Conservation (phyloP, 2,329 filamentous ascomycete genomes). For the Chaetomium globosum region DNA sequence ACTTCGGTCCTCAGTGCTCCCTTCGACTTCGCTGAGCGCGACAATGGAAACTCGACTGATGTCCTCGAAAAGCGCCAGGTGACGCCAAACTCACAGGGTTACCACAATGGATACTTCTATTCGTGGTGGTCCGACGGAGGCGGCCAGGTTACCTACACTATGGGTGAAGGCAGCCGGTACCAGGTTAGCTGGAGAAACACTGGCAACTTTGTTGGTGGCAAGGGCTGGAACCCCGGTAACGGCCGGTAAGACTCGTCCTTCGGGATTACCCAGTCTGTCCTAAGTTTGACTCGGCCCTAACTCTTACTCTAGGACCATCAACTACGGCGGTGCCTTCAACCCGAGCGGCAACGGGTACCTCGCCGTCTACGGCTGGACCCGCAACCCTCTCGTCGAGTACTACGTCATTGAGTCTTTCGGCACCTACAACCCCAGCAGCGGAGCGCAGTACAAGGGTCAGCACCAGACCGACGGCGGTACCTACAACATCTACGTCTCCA, state of each 20-base stretch:
- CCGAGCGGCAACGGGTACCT: conserved; percentile 53
- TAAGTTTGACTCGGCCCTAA: not conserved
- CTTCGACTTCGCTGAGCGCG: conserved; percentile 41
- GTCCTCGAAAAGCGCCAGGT: conserved; percentile 36
- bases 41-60: conserved; percentile 31
- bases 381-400: conserved; percentile 39
- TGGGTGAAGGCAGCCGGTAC: conserved; percentile 53
- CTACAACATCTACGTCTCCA: conserved; percentile 43
- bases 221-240: conserved; percentile 52
- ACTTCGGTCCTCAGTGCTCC: conserved; percentile 42
- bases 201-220: conserved; percentile 53
- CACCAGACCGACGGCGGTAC: conserved; percentile 41
- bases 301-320: conserved; percentile 46
- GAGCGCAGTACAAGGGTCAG: conserved; percentile 40
- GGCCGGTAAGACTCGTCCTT: conserved; percentile 36
- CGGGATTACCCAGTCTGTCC: not conserved
- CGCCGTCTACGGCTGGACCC: conserved; percentile 43
- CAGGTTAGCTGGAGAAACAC: conserved; percentile 52
- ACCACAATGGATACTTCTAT: conserved; percentile 61
- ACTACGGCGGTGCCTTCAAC: conserved; percentile 51
- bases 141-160: conserved; percentile 56
- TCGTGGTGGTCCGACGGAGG: conserved; percentile 61
- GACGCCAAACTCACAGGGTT: conserved; percentile 52
- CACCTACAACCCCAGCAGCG: conserved; percentile 45
- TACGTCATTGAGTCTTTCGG: conserved; percentile 45